Evolutionary conservation across 2,329 filamentous ascomycete species (phyloP).

Genomic region (Catunica adiposa): DNA sequence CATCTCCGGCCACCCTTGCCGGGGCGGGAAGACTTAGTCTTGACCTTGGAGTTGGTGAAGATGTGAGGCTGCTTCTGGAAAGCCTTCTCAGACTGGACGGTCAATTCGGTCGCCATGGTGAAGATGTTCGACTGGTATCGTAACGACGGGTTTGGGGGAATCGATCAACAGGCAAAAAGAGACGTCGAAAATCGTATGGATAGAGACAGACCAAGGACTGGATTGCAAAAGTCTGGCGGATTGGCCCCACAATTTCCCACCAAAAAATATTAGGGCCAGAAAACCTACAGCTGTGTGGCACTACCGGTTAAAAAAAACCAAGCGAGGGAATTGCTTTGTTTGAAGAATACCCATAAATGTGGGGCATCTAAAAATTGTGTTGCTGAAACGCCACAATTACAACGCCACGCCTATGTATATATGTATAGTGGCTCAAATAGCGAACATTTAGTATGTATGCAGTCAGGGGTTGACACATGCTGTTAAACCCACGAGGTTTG

Average conservation of each 20-base stretch:
- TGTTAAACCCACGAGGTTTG: too few relatives aligned
- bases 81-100: conserved; percentile 99
- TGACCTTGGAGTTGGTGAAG: conserved; percentile 95
- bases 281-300: conserved; percentile 14
- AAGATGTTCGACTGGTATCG: conserved; percentile 15
- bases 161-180: conserved; percentile 13
- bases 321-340: background rate
- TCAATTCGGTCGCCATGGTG: conserved; percentile 93
- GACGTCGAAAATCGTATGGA: conserved; percentile 13
- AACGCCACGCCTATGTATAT: background rate
- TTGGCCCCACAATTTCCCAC: conserved; percentile 14
- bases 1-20: conserved; percentile 84
- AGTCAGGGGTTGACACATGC: background rate
- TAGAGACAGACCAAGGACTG: conserved; percentile 9
- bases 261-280: conserved; percentile 15
- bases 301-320: background rate
- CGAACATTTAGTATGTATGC: background rate
- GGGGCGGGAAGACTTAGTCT: conserved; percentile 66
- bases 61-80: conserved; percentile 99
- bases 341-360: background rate
- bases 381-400: background rate
- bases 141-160: conserved; percentile 13
- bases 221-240: conserved; percentile 14
- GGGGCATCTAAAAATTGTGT: background rate
- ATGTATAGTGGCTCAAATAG: background rate